These are phyloP conservation scores for Sistotremastrum suecicum DNA, from an alignment of 768 basidiomycete genomes.

Conservation along the genomic window DNA sequence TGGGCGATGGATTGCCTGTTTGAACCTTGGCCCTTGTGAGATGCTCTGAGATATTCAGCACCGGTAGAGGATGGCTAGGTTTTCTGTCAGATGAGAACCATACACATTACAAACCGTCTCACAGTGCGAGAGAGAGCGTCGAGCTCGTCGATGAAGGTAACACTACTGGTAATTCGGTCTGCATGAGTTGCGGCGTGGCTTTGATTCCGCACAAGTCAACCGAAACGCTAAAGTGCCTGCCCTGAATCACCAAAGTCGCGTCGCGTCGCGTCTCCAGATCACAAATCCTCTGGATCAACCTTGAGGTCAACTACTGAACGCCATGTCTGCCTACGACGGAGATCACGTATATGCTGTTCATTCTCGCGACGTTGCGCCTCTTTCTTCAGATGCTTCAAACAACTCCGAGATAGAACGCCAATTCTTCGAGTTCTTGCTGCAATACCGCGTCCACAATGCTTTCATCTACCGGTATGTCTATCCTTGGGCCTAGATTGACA, in stretches of 20 bases:
- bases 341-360: constrained; percentile 65
- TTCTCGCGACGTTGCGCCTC: constrained; percentile 52
- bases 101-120: constrained; percentile 14
- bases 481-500: neutral
- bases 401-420: constrained; percentile 72
- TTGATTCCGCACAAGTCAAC: too few species aligned
- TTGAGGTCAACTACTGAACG: constrained; percentile 2
- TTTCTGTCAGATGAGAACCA: constrained; percentile 6
- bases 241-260: too few species aligned
- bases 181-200: too few species aligned
- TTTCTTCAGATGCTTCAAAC: constrained; percentile 45
- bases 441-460: constrained; percentile 79
- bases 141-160: constrained; percentile 57
- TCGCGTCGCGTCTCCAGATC: neutral
- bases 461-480: constrained; percentile 73
- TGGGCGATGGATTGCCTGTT: constrained; percentile 41
- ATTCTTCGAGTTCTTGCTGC: constrained; percentile 73
- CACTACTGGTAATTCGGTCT: constrained; percentile 49
- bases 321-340: constrained; percentile 81
- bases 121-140: constrained; percentile 65
- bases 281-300: neutral
- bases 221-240: too few species aligned
- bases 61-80: constrained; percentile 84
- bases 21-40: constrained; percentile 75
- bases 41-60: constrained; percentile 95